Evolutionary conservation across 2,329 filamentous ascomycete genomes (phyloP).

Genomic region (Microdochium nivale): DNA sequence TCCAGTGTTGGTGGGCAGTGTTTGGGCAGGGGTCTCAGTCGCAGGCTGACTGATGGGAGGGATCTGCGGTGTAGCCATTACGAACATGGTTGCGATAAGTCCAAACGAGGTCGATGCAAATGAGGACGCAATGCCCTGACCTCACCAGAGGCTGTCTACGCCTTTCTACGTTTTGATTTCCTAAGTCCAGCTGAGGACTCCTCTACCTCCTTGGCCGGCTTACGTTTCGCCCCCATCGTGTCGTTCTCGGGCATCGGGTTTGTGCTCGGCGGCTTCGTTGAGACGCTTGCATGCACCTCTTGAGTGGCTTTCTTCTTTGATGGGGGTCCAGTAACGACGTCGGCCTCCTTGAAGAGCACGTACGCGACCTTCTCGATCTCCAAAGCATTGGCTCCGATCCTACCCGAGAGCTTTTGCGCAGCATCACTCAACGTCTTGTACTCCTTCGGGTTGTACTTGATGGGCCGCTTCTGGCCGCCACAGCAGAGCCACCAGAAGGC

Average conservation of each 20-base stretch:
- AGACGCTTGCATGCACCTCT: not conserved
- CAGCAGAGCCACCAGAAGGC: conserved; percentile 64
- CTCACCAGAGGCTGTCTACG: not conserved
- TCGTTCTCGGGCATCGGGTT: conserved; percentile 3
- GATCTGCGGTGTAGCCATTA: too few species aligned
- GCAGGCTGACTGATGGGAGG: too few species aligned
- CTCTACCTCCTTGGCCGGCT: not conserved
- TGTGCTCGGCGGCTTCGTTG: not conserved
- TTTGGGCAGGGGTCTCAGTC: too few species aligned
- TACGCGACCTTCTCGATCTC: conserved; percentile 66
- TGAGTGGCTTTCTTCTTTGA: not conserved
- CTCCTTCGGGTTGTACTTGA: conserved; percentile 65
- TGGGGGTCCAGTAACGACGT: not conserved
- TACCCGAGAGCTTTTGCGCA: conserved; percentile 31
- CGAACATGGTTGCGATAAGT: too few species aligned
- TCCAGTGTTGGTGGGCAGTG: conserved; percentile 64
- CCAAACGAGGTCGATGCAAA: not conserved
- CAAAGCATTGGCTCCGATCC: conserved; percentile 46
- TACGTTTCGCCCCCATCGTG: not conserved
- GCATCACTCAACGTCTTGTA: conserved; percentile 47
- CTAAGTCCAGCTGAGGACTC: not conserved
- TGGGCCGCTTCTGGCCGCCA: conserved; percentile 35
- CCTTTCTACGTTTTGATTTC: not conserved
- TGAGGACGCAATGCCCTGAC: not conserved
- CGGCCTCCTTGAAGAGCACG: conserved; percentile 46